Evolutionary conservation across 768 basidiomycete genomes (phyloP).

Genomic region (Pilatotrama ljubarskyi): DNA sequence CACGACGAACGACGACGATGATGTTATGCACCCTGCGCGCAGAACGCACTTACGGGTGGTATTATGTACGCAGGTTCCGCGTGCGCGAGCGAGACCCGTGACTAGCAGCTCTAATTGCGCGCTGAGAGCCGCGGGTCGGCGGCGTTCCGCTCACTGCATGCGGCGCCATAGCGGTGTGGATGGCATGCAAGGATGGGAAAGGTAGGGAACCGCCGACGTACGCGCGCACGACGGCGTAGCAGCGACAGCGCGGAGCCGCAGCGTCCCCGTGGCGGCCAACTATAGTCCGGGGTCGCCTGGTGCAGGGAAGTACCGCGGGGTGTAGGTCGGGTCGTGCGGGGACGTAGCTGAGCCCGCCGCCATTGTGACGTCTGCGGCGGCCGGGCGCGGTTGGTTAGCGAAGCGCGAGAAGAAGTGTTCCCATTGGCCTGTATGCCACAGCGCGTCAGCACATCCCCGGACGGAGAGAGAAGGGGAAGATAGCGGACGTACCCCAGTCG

Average conservation of each 20-base stretch:
- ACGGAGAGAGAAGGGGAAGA: background rate
- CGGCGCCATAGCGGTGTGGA: background rate
- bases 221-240: background rate
- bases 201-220: background rate
- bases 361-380: constrained; percentile 16
- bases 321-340: constrained; percentile 17
- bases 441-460: background rate
- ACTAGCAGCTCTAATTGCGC: background rate
- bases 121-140: background rate
- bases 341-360: constrained; percentile 7
- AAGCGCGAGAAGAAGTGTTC: constrained; percentile 78
- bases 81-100: background rate
- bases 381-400: constrained; percentile 6
- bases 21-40: constrained; percentile 2
- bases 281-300: constrained; percentile 16
- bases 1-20: background rate
- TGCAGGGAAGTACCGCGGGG: constrained; percentile 13
- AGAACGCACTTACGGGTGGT: background rate
- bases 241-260: background rate
- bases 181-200: background rate
- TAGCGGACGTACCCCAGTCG: constrained; percentile 67
- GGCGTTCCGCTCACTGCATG: background rate
- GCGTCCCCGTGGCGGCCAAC: constrained; percentile 1
- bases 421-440: constrained; percentile 63
- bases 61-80: background rate